Evolutionary conservation across 345 rosid genomes (phyloP), one percentile per base, ranked within the genome.

Genomic region (Acer negundo): DNA sequence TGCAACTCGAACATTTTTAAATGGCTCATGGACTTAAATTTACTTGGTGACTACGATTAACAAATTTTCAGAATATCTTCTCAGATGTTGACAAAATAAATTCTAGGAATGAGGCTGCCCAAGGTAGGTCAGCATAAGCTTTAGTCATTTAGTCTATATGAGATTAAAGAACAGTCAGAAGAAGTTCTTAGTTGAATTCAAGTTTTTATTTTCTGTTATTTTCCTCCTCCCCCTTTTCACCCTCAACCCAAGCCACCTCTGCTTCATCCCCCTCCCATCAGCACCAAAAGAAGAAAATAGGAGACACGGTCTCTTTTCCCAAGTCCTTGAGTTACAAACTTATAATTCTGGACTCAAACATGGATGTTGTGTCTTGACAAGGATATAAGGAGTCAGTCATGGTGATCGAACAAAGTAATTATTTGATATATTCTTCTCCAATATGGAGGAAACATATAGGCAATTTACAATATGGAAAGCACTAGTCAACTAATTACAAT

Each of bases 1-100:
- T 47, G 19, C 78, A 67, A 17, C 42, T 68, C 38, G 44, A 59
- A 56, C 75, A 35, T 66, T 7, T 74, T 62, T 59, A 56, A 56
- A 31, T 15, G 3, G 62, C 55, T 64, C 12, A 40, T 51, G 66
- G 23, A 65, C 75, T 59, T 62, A 20, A 70, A 26, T 49, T 35
- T 53, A 42, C 75, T 55, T 4, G 35, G 3, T n/a, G 44, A 38
- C 40, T 12, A 69, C 44, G 7, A 28, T 69, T 65, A 38, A 24
- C 68, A 49, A 31, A 62, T 62, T 70, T 17, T 42, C 20, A 23
- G 4, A 58, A 42, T 17, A 49, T 19, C 63, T 53, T 75, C 47
- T 47, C 10, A 53, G 16, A 51, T 40, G 15, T 35, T 66, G 53
- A 44, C 23, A 4, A 65, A 75, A 31, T 44, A 28, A n/a, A 47